Conservation (phyloP, 2,329 filamentous ascomycete genomes). For the Paraphoma sp. region DNA sequence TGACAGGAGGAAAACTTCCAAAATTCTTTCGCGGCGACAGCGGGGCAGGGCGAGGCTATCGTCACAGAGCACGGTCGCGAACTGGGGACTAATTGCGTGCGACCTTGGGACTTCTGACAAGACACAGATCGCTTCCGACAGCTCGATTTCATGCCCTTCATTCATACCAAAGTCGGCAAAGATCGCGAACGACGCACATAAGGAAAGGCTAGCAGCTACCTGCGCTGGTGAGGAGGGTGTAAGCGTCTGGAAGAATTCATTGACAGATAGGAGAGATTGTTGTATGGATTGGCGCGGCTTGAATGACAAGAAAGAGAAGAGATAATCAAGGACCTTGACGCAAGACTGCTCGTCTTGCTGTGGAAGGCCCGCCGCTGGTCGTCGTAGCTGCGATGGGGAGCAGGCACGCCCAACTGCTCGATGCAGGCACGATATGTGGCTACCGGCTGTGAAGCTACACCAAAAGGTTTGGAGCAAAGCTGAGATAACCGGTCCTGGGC, state of each 20-base stretch:
- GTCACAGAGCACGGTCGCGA: constrained; percentile 20
- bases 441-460: too few species aligned
- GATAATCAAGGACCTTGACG: too few species aligned
- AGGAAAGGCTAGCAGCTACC: constrained; percentile 4
- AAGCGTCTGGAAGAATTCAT: neutral
- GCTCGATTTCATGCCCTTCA: too few species aligned
- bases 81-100: constrained; percentile 4
- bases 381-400: too few species aligned
- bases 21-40: neutral
- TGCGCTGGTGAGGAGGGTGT: constrained; percentile 2
- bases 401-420: too few species aligned
- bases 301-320: neutral
- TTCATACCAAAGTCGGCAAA: too few species aligned
- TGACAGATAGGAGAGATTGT: neutral
- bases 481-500: too few species aligned
- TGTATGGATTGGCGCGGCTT: neutral
- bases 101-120: constrained; percentile 2
- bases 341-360: too few species aligned
- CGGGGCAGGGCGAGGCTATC: constrained; percentile 15
- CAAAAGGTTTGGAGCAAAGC: too few species aligned
- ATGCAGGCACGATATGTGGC: too few species aligned
- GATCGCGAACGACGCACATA: too few species aligned
- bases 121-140: neutral
- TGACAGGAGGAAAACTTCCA: neutral
- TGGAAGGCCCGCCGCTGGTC: too few species aligned